Evolutionary conservation across 2,329 filamentous ascomycete genomes (phyloP).

Genomic region (Fusarium sp.): DNA sequence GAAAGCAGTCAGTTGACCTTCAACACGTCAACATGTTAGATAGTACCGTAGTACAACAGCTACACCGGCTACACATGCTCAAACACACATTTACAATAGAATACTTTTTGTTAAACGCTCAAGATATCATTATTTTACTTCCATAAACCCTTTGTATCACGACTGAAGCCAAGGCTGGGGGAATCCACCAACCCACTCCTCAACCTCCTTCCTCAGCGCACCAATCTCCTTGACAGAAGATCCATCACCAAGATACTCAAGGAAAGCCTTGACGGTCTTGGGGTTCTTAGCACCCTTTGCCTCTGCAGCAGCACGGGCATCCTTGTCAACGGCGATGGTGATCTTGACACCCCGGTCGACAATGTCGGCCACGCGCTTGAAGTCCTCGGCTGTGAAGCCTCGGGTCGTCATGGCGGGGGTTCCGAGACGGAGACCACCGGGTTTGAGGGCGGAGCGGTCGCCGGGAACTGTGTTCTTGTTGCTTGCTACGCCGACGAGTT

Average conservation of each 20-base stretch:
- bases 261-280: constrained; percentile 72
- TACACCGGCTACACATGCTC: neutral
- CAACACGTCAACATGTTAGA: neutral
- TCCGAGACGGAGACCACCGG: constrained; percentile 89
- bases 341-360: constrained; percentile 84
- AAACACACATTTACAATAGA: neutral
- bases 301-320: constrained; percentile 73
- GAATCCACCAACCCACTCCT: constrained; percentile 73
- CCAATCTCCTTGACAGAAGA: constrained; percentile 74
- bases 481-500: constrained; percentile 89
- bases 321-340: constrained; percentile 77
- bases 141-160: constrained; percentile 17
- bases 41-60: neutral
- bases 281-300: constrained; percentile 74
- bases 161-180: constrained; percentile 47
- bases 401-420: constrained; percentile 96
- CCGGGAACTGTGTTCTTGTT: constrained; percentile 99
- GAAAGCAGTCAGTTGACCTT: neutral
- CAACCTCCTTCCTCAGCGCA: constrained; percentile 75
- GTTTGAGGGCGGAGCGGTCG: constrained; percentile 90
- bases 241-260: constrained; percentile 74
- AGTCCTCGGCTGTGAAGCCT: constrained; percentile 86
- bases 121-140: constrained; percentile 18
- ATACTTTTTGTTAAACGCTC: constrained; percentile 29
- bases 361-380: constrained; percentile 83